These are phyloP conservation scores for Gossypium rotundifolium DNA, from an alignment of 345 rosid genomes.

Conservation along the genomic window DNA sequence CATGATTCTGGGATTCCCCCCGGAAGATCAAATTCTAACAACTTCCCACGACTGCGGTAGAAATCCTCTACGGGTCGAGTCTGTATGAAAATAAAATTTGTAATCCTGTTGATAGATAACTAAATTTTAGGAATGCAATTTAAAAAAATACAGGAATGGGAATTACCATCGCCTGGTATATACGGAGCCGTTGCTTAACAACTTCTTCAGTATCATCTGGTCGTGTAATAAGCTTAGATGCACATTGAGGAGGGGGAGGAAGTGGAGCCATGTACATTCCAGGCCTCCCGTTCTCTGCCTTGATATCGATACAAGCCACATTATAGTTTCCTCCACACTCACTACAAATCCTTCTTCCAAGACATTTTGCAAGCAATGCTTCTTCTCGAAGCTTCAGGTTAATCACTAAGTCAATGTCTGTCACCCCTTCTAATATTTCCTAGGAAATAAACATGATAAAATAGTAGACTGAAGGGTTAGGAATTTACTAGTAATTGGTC, in stretches of 20 bases:
- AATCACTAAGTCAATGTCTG: conserved; percentile 69
- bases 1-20: conserved; percentile 98
- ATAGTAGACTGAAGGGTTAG: not conserved
- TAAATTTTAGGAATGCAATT: not conserved
- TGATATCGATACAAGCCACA: conserved; percentile 78
- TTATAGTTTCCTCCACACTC: conserved; percentile 90
- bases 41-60: conserved; percentile 65
- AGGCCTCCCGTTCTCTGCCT: conserved; percentile 67
- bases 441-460: conserved; percentile 21
- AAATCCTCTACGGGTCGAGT: conserved; percentile 91
- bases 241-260: conserved; percentile 88
- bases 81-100: conserved; percentile 34
- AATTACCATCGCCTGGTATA: conserved; percentile 67
- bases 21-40: conserved; percentile 85
- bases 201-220: conserved; percentile 91
- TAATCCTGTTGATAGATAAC: not conserved
- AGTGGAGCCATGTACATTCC: conserved; percentile 93
- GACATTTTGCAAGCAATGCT: conserved; percentile 87
- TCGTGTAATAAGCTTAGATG: conserved; percentile 73
- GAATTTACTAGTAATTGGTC: not conserved
- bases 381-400: conserved; percentile 85
- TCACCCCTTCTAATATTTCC: conserved; percentile 92
- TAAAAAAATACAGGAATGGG: not conserved
- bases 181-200: conserved; percentile 74
- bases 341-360: conserved; percentile 89